Evolutionary conservation across 257 asterid species (phyloP).

Genomic region (Fraxinus quadrangulata): DNA sequence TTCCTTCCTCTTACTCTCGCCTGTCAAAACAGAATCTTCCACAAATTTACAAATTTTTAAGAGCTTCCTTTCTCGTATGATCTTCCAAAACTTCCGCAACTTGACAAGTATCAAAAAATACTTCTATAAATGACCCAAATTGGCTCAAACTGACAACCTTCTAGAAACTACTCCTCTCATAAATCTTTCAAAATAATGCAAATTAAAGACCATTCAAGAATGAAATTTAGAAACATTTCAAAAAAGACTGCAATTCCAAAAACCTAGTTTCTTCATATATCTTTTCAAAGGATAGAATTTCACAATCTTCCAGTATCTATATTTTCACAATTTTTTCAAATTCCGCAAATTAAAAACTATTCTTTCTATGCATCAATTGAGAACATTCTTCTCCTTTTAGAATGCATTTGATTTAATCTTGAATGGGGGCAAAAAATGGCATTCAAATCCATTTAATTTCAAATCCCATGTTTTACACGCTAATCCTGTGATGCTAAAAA

Average conservation of each 20-base stretch:
- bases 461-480: slow-evolving; percentile 25
- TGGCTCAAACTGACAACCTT: slow-evolving; percentile 5
- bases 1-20: slow-evolving; percentile 22
- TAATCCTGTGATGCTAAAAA: slow-evolving; percentile 8
- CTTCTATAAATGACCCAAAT: background rate
- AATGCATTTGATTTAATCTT: slow-evolving; percentile 18
- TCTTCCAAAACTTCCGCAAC: slow-evolving; percentile 8
- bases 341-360: slow-evolving; percentile 11
- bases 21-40: slow-evolving; percentile 24
- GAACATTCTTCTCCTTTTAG: slow-evolving; percentile 18
- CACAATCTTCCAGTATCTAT: slow-evolving; percentile 13
- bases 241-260: background rate
- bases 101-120: background rate
- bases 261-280: background rate
- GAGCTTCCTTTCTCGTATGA: background rate
- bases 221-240: slow-evolving; percentile 13
- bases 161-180: background rate
- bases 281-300: slow-evolving; percentile 9
- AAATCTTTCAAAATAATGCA: background rate
- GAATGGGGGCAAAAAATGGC: slow-evolving; percentile 15
- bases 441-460: slow-evolving; percentile 21
- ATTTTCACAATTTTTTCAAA: slow-evolving; percentile 6
- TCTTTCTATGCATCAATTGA: slow-evolving; percentile 1
- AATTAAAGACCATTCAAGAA: slow-evolving; percentile 2
- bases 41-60: background rate